Percentiles rank a stretch among this genome's conserved stretches.
Evolutionary conservation across 352 stramenopile genomes (phyloP).

Genomic region (Thalassiosira pacifica): DNA sequence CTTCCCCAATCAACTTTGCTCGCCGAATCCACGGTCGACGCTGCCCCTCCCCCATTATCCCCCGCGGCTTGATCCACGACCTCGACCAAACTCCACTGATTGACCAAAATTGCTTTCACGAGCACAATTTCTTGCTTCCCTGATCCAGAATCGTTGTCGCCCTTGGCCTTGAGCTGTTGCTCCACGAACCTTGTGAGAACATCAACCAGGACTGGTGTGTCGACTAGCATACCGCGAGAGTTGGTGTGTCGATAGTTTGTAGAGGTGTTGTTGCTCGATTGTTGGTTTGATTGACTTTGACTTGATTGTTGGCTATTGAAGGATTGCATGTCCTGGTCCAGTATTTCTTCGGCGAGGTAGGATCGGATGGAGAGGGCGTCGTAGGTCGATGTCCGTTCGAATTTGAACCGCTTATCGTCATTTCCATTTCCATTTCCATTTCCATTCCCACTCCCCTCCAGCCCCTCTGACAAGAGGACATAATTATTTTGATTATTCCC

Average conservation of each 20-base stretch:
- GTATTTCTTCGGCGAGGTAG: not conserved
- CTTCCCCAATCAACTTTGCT: too few relatives aligned
- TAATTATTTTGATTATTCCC: too few relatives aligned
- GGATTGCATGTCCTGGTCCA: not conserved
- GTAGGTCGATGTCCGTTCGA: too few relatives aligned
- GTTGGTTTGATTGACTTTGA: not conserved
- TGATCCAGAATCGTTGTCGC: too few relatives aligned
- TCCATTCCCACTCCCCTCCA: too few relatives aligned
- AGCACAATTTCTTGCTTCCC: conserved; percentile 1
- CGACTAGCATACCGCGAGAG: not conserved
- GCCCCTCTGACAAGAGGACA: too few relatives aligned
- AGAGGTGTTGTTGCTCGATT: too few relatives aligned
- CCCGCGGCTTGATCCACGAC: conserved; percentile 5
- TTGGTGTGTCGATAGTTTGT: conserved; percentile 2
- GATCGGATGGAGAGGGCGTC: too few relatives aligned
- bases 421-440: not conserved
- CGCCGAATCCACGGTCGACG: too few relatives aligned
- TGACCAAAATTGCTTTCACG: conserved; percentile 8
- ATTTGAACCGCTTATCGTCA: too few relatives aligned
- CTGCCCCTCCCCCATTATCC: too few relatives aligned
- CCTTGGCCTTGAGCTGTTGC: not conserved
- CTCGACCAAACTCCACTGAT: conserved; percentile 39
- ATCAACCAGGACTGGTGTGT: conserved; percentile 20
- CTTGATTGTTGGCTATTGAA: not conserved
- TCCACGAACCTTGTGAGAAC: conserved; percentile 25